Evolutionary conservation across 202 grass and related monocot species (phyloP), one percentile per base, ranked within the genome.

Genomic region (Digitaria exilis): DNA sequence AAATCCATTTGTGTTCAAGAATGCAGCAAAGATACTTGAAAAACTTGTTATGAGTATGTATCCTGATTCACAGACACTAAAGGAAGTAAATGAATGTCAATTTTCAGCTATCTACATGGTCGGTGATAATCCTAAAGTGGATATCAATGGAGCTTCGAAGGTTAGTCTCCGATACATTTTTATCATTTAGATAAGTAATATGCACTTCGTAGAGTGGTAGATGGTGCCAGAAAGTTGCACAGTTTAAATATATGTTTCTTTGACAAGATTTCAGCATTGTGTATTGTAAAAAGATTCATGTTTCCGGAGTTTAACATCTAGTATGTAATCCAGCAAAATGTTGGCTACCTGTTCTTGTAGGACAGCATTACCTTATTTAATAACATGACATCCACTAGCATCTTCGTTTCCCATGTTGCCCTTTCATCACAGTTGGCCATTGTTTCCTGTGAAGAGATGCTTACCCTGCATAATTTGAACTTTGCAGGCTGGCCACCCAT

Each of bases 71-170:
- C 79, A 90, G 65, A 65, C 66, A 58, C 70, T 44, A 57, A 87
- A 72, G 62, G 76, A 75, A 80, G 85, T 46, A 86, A 79, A 75
- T 51, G 77, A 56, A 60, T 85, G 61, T 72, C 82, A 71, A 52
- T 83, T 93, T 61, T 86, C 75, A 83, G 91, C 89, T 55, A 84
- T 98, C 66, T 98, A 98, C 67, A 95, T 98, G 92, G 87, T 98
- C 78, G 95, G 95, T 51, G 95, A 98, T 86, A 98, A 98, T 73
- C 95, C 95, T 82, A 88, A 91, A 88, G 92, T 98, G 51, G 95
- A 98, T 86, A 92, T 93, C 37, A 91, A 91, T 88, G 95, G 95
- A 83, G 92, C 85, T 39, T 87, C 55, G 58, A 93, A 95, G 95
- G 95, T 98, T 81, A 69, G 66, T 30, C 26, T 63, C 22, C 76